These are phyloP conservation scores for Gracilaria gracilis DNA, from an alignment of 23 red algal species.

Conservation along the genomic window DNA sequence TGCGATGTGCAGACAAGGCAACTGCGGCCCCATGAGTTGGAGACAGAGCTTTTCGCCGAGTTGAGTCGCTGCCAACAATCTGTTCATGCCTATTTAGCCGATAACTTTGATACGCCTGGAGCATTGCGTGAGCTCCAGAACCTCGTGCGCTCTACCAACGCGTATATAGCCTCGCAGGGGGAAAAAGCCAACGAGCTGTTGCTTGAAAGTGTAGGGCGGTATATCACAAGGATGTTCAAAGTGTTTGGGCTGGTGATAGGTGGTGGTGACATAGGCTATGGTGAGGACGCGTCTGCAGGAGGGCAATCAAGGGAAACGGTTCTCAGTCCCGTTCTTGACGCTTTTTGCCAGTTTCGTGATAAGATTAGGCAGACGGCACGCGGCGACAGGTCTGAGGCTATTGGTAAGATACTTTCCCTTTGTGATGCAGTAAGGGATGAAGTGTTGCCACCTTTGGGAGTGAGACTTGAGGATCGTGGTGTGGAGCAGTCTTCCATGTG, in stretches of 20 bases:
- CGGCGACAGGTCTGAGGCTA: slow-evolving; percentile 48
- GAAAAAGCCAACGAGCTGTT: slow-evolving; percentile 18
- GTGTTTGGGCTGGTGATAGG: slow-evolving; percentile 73
- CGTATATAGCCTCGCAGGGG: slow-evolving; percentile 58
- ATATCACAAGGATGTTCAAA: slow-evolving; percentile 76
- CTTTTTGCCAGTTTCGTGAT: slow-evolving; percentile 72
- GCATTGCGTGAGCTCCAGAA: slow-evolving; percentile 68
- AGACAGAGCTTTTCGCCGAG: slow-evolving; percentile 54
- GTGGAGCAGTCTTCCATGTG: slow-evolving; percentile 62
- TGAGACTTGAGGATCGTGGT: slow-evolving; percentile 92
- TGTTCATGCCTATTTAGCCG: slow-evolving; percentile 61
- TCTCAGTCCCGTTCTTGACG: slow-evolving; percentile 54
- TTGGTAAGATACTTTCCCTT: slow-evolving; percentile 53
- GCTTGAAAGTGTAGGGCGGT: slow-evolving; percentile 61
- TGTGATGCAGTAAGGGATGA: slow-evolving; percentile 89
- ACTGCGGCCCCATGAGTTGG: slow-evolving; percentile 52
- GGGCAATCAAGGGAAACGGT: slow-evolving; percentile 61
- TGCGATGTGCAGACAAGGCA: slow-evolving; percentile 8
- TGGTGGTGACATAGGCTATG: slow-evolving; percentile 68
- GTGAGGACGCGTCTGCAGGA: slow-evolving; percentile 30
- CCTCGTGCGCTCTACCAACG: slow-evolving; percentile 77
- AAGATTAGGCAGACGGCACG: slow-evolving; percentile 31
- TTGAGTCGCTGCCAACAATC: slow-evolving; percentile 35
- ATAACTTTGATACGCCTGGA: slow-evolving; percentile 91
- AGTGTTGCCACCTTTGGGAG: slow-evolving; percentile 78